phyloP scores from a whole-genome alignment of 1,139 yeast species.

The Yarrowia galli region DNA sequence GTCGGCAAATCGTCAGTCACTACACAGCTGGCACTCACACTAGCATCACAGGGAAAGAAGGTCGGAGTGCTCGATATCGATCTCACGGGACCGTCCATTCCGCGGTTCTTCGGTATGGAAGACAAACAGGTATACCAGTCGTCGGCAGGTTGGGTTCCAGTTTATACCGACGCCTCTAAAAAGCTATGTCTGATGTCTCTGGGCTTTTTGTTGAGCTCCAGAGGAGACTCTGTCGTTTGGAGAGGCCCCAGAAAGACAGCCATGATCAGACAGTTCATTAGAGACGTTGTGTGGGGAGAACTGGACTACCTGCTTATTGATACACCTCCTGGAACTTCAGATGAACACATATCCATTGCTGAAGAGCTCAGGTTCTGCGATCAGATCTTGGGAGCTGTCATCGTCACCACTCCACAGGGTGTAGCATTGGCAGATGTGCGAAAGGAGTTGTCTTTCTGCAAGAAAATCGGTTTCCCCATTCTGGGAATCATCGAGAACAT shows the following conservation, averaged over 20 bases:
- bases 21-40: slow-evolving; percentile 84
- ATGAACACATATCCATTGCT: slow-evolving; percentile 96
- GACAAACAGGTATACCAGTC: slow-evolving; percentile 80
- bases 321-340: slow-evolving; percentile 99
- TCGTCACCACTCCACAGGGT: slow-evolving; percentile 96
- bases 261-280: slow-evolving; percentile 91
- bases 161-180: slow-evolving; percentile 54
- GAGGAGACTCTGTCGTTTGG: slow-evolving; percentile 96
- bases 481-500: slow-evolving; percentile 93
- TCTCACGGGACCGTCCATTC: slow-evolving; percentile 95
- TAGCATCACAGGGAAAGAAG: slow-evolving; percentile 71
- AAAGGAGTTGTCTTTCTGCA: slow-evolving; percentile 91
- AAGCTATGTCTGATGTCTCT: slow-evolving; percentile 73
- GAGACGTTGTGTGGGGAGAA: slow-evolving; percentile 90
- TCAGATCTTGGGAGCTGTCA: slow-evolving; percentile 79
- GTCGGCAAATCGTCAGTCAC: slow-evolving; percentile 97
- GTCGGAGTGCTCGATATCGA: slow-evolving; percentile 96
- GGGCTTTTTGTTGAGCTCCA: slow-evolving; percentile 83
- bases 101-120: slow-evolving; percentile 95
- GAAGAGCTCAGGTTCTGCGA: slow-evolving; percentile 63
- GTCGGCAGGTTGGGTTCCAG: slow-evolving; percentile 91
- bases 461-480: slow-evolving; percentile 78
- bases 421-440: slow-evolving; percentile 93
- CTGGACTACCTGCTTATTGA: slow-evolving; percentile 86
- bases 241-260: slow-evolving; percentile 98